Percentiles rank a stretch among this genome's conserved stretches.
Evolutionary conservation across 2,329 filamentous ascomycete genomes (phyloP).

Genomic region (Aspergillus terreus): DNA sequence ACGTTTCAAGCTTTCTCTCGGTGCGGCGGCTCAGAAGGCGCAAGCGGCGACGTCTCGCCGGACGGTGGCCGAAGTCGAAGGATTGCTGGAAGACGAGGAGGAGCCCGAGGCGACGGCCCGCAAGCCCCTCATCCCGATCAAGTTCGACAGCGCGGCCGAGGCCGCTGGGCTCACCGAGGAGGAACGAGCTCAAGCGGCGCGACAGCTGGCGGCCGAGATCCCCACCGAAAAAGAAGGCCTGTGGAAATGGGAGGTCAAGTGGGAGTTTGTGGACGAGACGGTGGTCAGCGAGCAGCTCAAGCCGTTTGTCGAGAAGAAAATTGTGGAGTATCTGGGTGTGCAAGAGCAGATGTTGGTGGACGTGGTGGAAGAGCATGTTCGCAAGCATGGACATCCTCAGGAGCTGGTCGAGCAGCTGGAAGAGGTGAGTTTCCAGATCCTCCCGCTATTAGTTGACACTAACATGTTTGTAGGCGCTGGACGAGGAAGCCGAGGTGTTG

Average conservation of each 20-base stretch:
- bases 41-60: constrained; percentile 61
- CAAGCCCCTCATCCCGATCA: constrained; percentile 75
- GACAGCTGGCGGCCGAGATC: constrained; percentile 82
- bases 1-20: constrained; percentile 88
- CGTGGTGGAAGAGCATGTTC: constrained; percentile 82
- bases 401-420: constrained; percentile 81
- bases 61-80: constrained; percentile 90
- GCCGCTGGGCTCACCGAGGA: constrained; percentile 74
- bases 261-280: constrained; percentile 81
- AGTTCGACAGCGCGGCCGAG: constrained; percentile 68
- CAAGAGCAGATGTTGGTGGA: constrained; percentile 95
- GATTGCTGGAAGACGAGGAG: constrained; percentile 91
- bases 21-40: constrained; percentile 76
- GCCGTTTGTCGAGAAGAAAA: constrained; percentile 97
- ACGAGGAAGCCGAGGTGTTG: constrained; percentile 89
- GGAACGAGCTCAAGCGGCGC: constrained; percentile 76
- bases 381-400: constrained; percentile 68
- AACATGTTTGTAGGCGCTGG: constrained; percentile 62
- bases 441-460: constrained; percentile 20
- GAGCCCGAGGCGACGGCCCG: constrained; percentile 66
- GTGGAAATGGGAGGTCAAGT: constrained; percentile 90
- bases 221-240: constrained; percentile 80
- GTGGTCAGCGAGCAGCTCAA: constrained; percentile 81
- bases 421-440: constrained; percentile 57
- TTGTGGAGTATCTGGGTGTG: constrained; percentile 92